Percentiles rank a stretch among this genome's conserved stretches.
Conservation (phyloP, 306 rosid species). For the Prunus padus region DNA sequence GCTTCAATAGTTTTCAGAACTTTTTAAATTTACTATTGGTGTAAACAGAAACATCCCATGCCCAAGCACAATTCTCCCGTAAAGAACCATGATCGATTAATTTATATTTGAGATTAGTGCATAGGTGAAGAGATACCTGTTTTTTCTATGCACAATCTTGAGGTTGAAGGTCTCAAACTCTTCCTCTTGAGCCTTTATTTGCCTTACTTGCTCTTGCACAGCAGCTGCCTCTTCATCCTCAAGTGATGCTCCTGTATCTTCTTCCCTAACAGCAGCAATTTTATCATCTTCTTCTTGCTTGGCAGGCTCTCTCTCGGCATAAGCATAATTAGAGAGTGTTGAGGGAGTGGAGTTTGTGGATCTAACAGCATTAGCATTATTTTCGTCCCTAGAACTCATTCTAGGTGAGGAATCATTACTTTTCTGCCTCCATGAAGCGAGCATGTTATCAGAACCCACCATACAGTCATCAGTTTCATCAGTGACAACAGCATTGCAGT, state of each 20-base stretch:
- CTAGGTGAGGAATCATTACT: conserved; percentile 78
- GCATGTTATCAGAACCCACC: conserved; percentile 60
- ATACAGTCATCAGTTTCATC: conserved; percentile 60
- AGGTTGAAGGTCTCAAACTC: conserved; percentile 97
- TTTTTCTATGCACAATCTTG: conserved; percentile 95
- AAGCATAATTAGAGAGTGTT: conserved; percentile 73
- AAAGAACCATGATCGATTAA: conserved; percentile 13
- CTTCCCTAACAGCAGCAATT: conserved; percentile 58
- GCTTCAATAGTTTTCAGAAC: conserved; percentile 1
- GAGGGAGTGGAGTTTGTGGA: conserved; percentile 75
- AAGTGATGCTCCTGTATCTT: conserved; percentile 67
- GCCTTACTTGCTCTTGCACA: conserved; percentile 98
- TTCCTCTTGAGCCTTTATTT: conserved; percentile 93
- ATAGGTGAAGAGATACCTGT: conserved; percentile 61
- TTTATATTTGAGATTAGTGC: conserved; percentile 12
- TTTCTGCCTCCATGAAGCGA: conserved; percentile 65
- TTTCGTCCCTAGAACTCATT: conserved; percentile 70
- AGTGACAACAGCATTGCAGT: conserved; percentile 36
- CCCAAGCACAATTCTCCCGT: neutral
- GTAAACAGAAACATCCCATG: conserved; percentile 10
- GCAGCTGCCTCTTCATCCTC: conserved; percentile 99
- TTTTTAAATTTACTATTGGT: conserved; percentile 2
- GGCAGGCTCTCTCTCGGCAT: conserved; percentile 65
- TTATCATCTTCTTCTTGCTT: conserved; percentile 75
- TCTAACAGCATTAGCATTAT: conserved; percentile 51